phyloP scores from a whole-genome alignment of 805 yeast species.

The Aciculoconidium aculeatum region DNA sequence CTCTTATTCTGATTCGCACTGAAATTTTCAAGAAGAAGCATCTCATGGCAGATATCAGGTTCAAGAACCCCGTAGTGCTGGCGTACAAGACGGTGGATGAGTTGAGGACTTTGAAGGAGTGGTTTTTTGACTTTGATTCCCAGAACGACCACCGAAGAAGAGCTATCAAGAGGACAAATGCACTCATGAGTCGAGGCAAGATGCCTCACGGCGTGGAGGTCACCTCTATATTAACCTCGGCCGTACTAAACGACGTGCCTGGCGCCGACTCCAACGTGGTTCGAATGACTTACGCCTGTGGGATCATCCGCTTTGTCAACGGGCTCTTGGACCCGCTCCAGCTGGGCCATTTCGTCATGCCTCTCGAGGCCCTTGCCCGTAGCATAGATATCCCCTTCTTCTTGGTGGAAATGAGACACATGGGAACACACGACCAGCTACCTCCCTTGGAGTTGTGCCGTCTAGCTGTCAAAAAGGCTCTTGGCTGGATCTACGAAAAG shows the following conservation, averaged over 20 bases:
- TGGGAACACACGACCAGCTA: constrained; percentile 82
- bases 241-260: constrained; percentile 24
- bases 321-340: constrained; percentile 87
- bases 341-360: constrained; percentile 69
- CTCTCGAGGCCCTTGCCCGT: constrained; percentile 69
- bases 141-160: constrained; percentile 26
- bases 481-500: constrained; percentile 66
- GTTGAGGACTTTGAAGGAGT: constrained; percentile 36
- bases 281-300: constrained; percentile 61
- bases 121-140: constrained; percentile 44
- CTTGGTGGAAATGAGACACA: constrained; percentile 87
- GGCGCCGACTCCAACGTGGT: constrained; percentile 28
- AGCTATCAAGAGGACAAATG: constrained; percentile 49
- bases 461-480: constrained; percentile 50
- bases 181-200: constrained; percentile 53
- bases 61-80: constrained; percentile 18
- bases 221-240: constrained; percentile 54
- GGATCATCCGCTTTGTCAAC: constrained; percentile 80
- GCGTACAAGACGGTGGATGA: constrained; percentile 31
- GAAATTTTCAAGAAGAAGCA: no score
- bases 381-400: constrained; percentile 63
- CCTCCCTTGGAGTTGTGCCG: constrained; percentile 71
- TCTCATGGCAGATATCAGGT: no score
- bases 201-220: constrained; percentile 70
- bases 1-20: no score